These are phyloP conservation scores for Fusarium sarcochroum DNA, from an alignment of 2,329 filamentous ascomycete species.

Conservation along the genomic window DNA sequence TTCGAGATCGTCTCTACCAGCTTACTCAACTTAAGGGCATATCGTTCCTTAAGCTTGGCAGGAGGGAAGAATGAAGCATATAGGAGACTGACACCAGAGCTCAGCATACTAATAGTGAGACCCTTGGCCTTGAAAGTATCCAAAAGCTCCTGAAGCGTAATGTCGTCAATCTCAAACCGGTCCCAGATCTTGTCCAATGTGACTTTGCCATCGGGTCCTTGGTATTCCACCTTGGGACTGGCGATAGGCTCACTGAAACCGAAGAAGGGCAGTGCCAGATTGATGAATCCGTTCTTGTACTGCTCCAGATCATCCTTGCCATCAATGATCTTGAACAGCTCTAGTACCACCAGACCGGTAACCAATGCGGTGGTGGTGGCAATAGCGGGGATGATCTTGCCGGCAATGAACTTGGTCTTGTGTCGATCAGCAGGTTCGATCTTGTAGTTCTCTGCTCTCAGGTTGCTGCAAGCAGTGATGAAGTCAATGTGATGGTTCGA, in stretches of 20 bases:
- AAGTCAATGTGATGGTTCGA: conserved; percentile 99
- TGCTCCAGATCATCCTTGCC: conserved; percentile 97
- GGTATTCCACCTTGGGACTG: conserved; percentile 92
- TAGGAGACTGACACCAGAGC: conserved; percentile 94
- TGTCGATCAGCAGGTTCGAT: conserved; percentile 93
- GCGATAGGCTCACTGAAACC: conserved; percentile 97
- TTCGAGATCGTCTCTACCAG: conserved; percentile 91
- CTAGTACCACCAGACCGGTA: conserved; percentile 91
- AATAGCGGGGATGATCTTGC: conserved; percentile 99
- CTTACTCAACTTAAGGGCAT: conserved; percentile 86
- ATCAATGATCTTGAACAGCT: conserved; percentile 96
- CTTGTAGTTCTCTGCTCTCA: conserved; percentile 98
- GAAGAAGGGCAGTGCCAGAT: conserved; percentile 96
- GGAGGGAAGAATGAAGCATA: conserved; percentile 94
- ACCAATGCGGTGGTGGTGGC: conserved; percentile 97
- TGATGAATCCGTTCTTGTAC: conserved; percentile 99
- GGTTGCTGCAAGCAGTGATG: conserved; percentile 96
- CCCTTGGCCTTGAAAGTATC: conserved; percentile 86
- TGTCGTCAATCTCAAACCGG: conserved; percentile 89
- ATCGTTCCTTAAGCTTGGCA: conserved; percentile 83
- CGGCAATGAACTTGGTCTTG: conserved; percentile 99
- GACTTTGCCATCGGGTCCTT: conserved; percentile 82
- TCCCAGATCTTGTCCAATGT: conserved; percentile 98
- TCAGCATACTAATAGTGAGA: conserved; percentile 90
- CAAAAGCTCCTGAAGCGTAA: conserved; percentile 87